A percentile compares a stretch with the other conserved stretches of the same genome.
phyloP scores from a whole-genome alignment of 2,329 filamentous ascomycete species.

The Dothiorella sarmentorum region DNA sequence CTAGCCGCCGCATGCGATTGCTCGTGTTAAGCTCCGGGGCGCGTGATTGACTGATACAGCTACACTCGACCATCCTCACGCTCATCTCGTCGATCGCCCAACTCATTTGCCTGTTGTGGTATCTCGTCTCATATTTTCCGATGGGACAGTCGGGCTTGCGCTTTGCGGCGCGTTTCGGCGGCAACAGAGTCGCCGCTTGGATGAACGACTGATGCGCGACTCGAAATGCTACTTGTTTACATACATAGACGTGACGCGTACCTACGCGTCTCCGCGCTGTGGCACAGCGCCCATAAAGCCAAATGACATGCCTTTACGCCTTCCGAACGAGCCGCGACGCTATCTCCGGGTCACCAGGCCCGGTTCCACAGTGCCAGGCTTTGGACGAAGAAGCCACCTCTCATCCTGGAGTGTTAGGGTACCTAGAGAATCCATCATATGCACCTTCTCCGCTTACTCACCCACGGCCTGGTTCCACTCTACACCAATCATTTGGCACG shows the following conservation, averaged over 20 bases:
- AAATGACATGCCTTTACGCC: slow-evolving; percentile 15
- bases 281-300: neutral
- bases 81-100: slow-evolving; percentile 81
- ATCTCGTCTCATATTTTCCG: slow-evolving; percentile 94
- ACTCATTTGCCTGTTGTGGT: slow-evolving; percentile 81
- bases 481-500: slow-evolving; percentile 10
- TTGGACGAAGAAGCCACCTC: slow-evolving; percentile 9
- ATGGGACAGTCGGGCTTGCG: slow-evolving; percentile 90
- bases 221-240: slow-evolving; percentile 7
- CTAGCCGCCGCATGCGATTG: slow-evolving; percentile 29
- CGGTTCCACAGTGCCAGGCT: neutral
- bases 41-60: slow-evolving; percentile 52
- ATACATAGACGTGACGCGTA: slow-evolving; percentile 13
- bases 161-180: slow-evolving; percentile 81
- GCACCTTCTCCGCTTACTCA: slow-evolving; percentile 16
- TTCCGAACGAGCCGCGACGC: slow-evolving; percentile 14
- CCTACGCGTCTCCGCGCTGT: slow-evolving; percentile 7
- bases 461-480: slow-evolving; percentile 6
- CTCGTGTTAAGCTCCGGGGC: slow-evolving; percentile 33
- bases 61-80: slow-evolving; percentile 80
- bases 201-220: slow-evolving; percentile 61
- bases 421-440: slow-evolving; percentile 9
- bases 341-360: slow-evolving; percentile 6
- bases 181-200: slow-evolving; percentile 81
- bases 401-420: neutral